phyloP scores from a whole-genome alignment of 2,329 filamentous ascomycete genomes.

The Macrophomina tecta region DNA sequence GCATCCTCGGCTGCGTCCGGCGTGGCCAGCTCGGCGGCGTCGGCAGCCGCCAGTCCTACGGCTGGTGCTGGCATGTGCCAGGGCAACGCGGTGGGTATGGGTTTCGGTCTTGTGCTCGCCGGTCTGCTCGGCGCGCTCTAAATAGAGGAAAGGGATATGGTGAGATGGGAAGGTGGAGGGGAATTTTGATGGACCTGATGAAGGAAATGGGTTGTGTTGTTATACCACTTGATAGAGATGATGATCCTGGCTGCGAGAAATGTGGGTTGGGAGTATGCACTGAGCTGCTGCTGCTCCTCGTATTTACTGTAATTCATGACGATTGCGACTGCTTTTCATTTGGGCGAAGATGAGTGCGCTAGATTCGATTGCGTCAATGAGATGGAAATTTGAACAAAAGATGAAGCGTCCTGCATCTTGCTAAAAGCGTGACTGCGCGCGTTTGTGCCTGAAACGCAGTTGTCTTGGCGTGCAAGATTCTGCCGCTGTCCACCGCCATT shows the following conservation, averaged over 20 bases:
- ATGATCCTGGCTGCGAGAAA: too few species aligned
- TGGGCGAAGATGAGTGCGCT: not conserved
- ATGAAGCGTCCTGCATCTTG: not conserved
- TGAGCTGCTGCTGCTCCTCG: not conserved
- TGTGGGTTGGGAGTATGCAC: too few species aligned
- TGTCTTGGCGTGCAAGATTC: not conserved
- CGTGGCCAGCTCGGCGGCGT: not conserved
- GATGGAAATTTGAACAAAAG: not conserved
- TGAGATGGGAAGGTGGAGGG: not conserved
- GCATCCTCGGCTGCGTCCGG: not conserved
- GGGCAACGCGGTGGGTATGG: slow-evolving; percentile 19
- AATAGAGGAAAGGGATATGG: not conserved
- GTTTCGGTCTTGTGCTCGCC: slow-evolving; percentile 21
- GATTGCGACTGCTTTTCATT: not conserved
- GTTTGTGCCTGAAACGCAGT: not conserved
- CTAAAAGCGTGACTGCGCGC: not conserved
- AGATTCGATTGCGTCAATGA: not conserved
- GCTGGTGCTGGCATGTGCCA: slow-evolving; percentile 1
- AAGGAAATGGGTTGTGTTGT: not conserved
- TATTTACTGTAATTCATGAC: not conserved
- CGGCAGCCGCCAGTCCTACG: not conserved
- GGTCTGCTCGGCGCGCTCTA: slow-evolving; percentile 20
- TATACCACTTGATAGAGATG: not conserved
- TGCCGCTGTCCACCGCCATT: slow-evolving; percentile 1
- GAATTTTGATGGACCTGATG: not conserved